Conservation (phyloP, 1,139 yeast genomes). For the Protomyces lactucae-debilis region DNA sequence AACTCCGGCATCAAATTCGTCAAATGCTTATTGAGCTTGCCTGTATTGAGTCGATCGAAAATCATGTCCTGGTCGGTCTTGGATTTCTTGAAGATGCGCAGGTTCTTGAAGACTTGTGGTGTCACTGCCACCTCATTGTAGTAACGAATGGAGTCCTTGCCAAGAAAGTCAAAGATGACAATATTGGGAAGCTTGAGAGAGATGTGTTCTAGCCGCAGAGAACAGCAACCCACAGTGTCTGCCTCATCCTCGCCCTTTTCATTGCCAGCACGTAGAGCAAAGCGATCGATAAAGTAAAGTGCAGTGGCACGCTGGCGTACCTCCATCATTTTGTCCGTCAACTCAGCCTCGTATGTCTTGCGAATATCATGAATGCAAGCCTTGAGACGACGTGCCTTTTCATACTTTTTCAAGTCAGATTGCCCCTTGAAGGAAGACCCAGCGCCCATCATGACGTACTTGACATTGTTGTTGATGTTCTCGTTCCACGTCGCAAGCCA, state of each 20-base stretch:
- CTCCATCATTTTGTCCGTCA: slow-evolving; percentile 72
- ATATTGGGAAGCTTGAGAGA: slow-evolving; percentile 79
- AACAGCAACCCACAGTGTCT: slow-evolving; percentile 97
- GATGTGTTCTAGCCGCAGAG: slow-evolving; percentile 82
- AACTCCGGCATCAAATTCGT: slow-evolving; percentile 88
- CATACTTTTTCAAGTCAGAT: slow-evolving; percentile 86
- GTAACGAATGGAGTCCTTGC: slow-evolving; percentile 90
- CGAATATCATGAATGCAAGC: slow-evolving; percentile 59
- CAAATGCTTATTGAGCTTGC: slow-evolving; percentile 74
- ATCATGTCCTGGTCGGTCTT: slow-evolving; percentile 88
- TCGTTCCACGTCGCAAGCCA: slow-evolving; percentile 99
- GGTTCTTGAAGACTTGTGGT: slow-evolving; percentile 79
- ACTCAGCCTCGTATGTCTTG: slow-evolving; percentile 62
- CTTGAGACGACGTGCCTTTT: slow-evolving; percentile 74
- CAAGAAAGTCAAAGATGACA: slow-evolving; percentile 88
- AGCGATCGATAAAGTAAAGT: slow-evolving; percentile 84
- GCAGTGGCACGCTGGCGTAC: slow-evolving; percentile 93
- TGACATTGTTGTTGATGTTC: slow-evolving; percentile 74
- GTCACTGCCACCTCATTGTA: slow-evolving; percentile 92
- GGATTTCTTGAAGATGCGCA: slow-evolving; percentile 75
- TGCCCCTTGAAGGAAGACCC: slow-evolving; percentile 87
- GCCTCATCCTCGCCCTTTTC: slow-evolving; percentile 97
- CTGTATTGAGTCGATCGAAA: slow-evolving; percentile 84
- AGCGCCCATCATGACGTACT: slow-evolving; percentile 88
- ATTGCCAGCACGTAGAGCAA: slow-evolving; percentile 97